Conservation (phyloP, 2,329 filamentous ascomycete species). For the Fusarium tuaranense region DNA sequence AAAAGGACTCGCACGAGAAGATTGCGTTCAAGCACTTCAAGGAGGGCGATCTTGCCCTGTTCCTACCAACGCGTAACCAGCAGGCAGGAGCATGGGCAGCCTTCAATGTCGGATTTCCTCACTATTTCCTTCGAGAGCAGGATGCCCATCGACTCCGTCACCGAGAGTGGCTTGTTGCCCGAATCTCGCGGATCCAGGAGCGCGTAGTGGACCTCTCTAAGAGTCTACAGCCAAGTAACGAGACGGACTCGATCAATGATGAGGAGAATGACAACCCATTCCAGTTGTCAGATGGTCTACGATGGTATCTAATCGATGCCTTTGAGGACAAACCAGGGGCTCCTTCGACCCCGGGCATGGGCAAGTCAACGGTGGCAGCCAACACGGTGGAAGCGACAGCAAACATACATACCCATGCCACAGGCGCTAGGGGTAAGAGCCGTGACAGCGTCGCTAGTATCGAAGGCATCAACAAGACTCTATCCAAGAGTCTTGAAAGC, state of each 20-base stretch:
- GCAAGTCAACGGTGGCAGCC: conserved; percentile 90
- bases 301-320: conserved; percentile 97
- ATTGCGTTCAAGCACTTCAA: conserved; percentile 97
- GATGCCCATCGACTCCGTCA: conserved; percentile 86
- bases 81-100: conserved; percentile 96
- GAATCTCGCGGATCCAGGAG: conserved; percentile 91
- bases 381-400: conserved; percentile 89
- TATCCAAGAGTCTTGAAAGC: conserved; percentile 91
- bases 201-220: conserved; percentile 92
- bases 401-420: conserved; percentile 68
- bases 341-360: conserved; percentile 90
- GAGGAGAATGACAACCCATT: conserved; percentile 97
- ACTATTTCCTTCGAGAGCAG: conserved; percentile 96
- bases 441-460: conserved; percentile 67
- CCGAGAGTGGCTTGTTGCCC: conserved; percentile 95
- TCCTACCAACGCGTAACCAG: conserved; percentile 94
- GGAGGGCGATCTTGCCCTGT: conserved; percentile 93
- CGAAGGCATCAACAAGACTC: conserved; percentile 79
- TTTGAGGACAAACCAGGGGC: conserved; percentile 92
- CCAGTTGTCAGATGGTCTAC: conserved; percentile 91
- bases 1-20: conserved; percentile 92
- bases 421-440: conserved; percentile 58
- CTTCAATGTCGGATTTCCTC: conserved; percentile 97
- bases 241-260: conserved; percentile 64
- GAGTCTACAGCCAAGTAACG: conserved; percentile 67